Percentiles rank a stretch among this genome's conserved stretches.
phyloP scores from a whole-genome alignment of 1,284 basidiomycete species.

The Malassezia dermatis region DNA sequence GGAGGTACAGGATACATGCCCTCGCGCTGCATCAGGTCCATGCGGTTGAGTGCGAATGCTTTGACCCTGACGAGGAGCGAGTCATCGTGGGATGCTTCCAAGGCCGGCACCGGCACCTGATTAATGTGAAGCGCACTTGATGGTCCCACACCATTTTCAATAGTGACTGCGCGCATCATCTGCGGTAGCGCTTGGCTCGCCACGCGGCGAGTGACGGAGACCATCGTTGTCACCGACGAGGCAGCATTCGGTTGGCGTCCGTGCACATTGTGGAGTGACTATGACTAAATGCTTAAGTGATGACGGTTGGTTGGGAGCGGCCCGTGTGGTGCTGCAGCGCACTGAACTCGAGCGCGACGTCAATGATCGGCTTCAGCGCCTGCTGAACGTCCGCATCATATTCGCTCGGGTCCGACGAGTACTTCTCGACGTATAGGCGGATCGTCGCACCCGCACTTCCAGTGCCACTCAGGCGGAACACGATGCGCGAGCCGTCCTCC shows the following conservation, averaged over 20 bases:
- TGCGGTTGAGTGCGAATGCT: conserved; percentile 44
- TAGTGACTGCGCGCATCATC: conserved; percentile 68
- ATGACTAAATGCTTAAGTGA: conserved; percentile 54
- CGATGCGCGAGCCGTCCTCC: conserved; percentile 78
- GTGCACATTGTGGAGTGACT: background rate
- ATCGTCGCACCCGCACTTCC: conserved; percentile 85
- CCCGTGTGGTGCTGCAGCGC: conserved; percentile 77
- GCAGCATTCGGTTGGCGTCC: background rate
- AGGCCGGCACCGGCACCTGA: conserved; percentile 54
- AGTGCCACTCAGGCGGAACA: conserved; percentile 90
- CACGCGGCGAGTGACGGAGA: background rate
- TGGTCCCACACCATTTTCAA: conserved; percentile 69
- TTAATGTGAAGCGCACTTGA: conserved; percentile 70
- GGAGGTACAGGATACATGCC: conserved; percentile 58
- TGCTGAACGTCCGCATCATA: conserved; percentile 69
- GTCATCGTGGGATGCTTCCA: conserved; percentile 43
- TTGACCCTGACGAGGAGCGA: conserved; percentile 59
- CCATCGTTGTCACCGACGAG: conserved; percentile 15
- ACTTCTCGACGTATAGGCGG: conserved; percentile 56
- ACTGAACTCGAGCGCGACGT: conserved; percentile 73
- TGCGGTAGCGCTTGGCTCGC: background rate
- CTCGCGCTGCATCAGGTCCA: conserved; percentile 45
- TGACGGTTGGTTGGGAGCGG: conserved; percentile 83
- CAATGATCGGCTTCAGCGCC: conserved; percentile 86
- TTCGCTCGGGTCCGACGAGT: conserved; percentile 68